Percentiles rank a stretch among this genome's conserved stretches.
Conservation (phyloP, 352 stramenopile species). For the Globisporangium yorkense region DNA sequence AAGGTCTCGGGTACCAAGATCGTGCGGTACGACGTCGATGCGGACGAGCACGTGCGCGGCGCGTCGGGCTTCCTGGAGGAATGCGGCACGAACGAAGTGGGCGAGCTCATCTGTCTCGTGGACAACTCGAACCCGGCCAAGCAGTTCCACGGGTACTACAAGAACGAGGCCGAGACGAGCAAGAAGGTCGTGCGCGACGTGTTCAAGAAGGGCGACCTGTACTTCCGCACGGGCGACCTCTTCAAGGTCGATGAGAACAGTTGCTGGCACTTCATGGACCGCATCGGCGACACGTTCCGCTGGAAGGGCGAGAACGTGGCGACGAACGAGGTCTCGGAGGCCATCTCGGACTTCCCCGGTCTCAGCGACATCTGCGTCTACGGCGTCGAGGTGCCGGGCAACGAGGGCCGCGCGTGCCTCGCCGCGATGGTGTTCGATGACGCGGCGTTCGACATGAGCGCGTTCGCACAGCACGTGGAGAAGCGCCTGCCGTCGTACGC, state of each 20-base stretch:
- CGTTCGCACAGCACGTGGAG: constrained; percentile 49
- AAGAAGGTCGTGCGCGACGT: constrained; percentile 85
- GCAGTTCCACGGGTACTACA: constrained; percentile 88
- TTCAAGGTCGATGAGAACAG: constrained; percentile 68
- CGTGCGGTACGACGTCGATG: constrained; percentile 74
- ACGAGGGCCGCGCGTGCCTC: constrained; percentile 79
- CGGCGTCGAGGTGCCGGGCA: constrained; percentile 60
- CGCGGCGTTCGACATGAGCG: constrained; percentile 39
- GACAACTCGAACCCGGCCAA: constrained; percentile 40
- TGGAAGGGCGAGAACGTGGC: constrained; percentile 94
- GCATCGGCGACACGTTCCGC: constrained; percentile 90
- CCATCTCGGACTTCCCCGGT: constrained; percentile 67
- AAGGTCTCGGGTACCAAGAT: constrained; percentile 57
- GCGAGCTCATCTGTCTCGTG: constrained; percentile 70
- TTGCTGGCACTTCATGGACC: constrained; percentile 89
- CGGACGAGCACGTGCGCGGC: constrained; percentile 54
- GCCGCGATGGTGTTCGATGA: constrained; percentile 81
- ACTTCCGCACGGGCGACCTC: constrained; percentile 90
- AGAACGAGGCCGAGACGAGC: constrained; percentile 58
- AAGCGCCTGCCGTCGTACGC: constrained; percentile 57
- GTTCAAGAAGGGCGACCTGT: constrained; percentile 81
- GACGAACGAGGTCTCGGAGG: constrained; percentile 86
- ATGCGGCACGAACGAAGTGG: constrained; percentile 52
- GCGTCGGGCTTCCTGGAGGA: constrained; percentile 43
- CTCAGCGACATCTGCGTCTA: constrained; percentile 80